Percentiles rank a stretch among this genome's conserved stretches.
These are phyloP conservation scores for Carex scoparia DNA, from an alignment of 176 grass and related monocot species.

Conservation along the genomic window DNA sequence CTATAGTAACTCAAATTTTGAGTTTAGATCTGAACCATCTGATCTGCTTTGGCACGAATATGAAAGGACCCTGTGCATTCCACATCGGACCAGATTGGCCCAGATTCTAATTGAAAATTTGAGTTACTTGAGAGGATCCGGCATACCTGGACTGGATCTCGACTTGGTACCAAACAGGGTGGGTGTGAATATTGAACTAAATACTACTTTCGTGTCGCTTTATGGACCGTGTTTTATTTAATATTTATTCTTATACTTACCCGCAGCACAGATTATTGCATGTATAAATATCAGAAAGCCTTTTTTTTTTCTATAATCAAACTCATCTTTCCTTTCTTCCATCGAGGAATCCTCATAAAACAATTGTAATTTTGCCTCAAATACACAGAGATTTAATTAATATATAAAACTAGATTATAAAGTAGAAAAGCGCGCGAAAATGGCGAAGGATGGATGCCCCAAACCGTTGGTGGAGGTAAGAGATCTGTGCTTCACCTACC, in stretches of 20 bases:
- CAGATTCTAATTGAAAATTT: no score
- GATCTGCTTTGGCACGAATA: no score
- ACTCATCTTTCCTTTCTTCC: not conserved
- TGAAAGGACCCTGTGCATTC: no score
- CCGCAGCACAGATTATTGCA: not conserved
- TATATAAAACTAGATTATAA: not conserved
- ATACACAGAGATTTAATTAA: not conserved
- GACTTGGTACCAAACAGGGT: not conserved
- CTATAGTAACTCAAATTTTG: no score
- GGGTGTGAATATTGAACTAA: no score
- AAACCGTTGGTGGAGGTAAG: conserved; percentile 56
- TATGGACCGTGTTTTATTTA: not conserved
- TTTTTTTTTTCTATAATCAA: not conserved
- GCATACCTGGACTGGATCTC: not conserved
- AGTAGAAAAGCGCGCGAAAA: not conserved
- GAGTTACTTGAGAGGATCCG: no score
- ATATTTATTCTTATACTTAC: not conserved
- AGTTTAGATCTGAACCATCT: no score
- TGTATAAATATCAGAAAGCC: not conserved
- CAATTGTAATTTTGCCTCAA: not conserved
- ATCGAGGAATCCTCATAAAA: not conserved
- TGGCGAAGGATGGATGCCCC: conserved; percentile 8
- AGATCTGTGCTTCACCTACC: conserved; percentile 87
- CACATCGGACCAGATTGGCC: no score
- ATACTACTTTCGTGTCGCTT: not conserved